Evolutionary conservation across 1,284 basidiomycete genomes (phyloP).

Genomic region (Entoloma clypeatum): DNA sequence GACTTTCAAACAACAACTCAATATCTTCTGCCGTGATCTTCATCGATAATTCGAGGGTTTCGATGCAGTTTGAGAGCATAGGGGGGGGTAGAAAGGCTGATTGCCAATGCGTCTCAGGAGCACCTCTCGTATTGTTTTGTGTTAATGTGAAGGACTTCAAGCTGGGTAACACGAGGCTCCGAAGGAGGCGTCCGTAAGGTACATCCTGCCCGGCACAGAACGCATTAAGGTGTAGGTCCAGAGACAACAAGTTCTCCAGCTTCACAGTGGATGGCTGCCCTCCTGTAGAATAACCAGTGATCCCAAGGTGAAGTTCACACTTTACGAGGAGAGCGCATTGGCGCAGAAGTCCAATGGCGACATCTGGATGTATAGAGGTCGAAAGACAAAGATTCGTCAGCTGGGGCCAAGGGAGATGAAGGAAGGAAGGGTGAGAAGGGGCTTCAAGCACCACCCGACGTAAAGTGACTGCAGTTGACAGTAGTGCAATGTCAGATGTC

Average conservation of each 20-base stretch:
- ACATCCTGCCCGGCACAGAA: neutral
- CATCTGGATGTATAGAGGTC: neutral
- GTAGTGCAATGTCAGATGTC: neutral
- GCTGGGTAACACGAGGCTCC: neutral
- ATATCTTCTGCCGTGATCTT: neutral
- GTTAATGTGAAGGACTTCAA: neutral
- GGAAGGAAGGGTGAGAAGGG: neutral
- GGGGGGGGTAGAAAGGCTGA: too few species aligned
- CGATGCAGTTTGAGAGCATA: neutral
- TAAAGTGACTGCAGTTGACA: neutral
- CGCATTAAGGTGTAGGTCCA: neutral
- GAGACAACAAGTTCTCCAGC: neutral
- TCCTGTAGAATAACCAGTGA: neutral
- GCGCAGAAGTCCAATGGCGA: neutral
- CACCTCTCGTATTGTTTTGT: too few species aligned
- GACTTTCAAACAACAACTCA: neutral
- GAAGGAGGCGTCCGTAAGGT: neutral
- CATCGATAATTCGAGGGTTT: slow-evolving; percentile 1
- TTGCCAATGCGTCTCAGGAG: too few species aligned
- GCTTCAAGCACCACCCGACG: neutral
- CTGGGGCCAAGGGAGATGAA: neutral
- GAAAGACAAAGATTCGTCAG: neutral
- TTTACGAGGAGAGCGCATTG: neutral
- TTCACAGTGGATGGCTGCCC: neutral
- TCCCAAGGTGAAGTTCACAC: neutral